Conservation (phyloP, 495 filamentous ascomycete species). For the Alectoria sarmentosa region DNA sequence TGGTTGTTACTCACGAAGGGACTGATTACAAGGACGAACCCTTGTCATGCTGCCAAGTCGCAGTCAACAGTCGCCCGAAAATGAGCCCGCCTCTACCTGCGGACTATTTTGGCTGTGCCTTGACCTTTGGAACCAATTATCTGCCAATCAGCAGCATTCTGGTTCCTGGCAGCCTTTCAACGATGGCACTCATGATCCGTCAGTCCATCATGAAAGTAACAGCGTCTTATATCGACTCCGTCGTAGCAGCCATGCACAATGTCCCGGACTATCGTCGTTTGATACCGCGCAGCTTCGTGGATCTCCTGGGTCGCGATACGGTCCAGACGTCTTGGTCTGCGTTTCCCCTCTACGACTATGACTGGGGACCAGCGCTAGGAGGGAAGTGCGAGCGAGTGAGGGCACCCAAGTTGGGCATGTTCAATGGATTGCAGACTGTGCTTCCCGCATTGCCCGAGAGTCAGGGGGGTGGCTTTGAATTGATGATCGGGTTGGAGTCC, state of each 20-base stretch:
- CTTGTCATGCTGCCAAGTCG: slow-evolving; percentile 4
- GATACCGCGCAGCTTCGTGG: neutral
- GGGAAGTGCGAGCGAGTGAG: neutral
- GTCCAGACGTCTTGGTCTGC: slow-evolving; percentile 5
- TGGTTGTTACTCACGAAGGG: neutral
- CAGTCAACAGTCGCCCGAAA: neutral
- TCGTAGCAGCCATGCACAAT: neutral
- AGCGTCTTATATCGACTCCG: neutral
- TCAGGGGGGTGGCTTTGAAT: slow-evolving; percentile 1
- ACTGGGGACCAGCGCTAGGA: slow-evolving; percentile 1
- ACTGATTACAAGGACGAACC: slow-evolving; percentile 7
- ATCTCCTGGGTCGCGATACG: neutral
- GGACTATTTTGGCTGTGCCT: neutral
- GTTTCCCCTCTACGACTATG: neutral
- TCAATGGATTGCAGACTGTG: slow-evolving; percentile 1
- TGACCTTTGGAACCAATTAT: neutral
- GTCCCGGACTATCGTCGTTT: neutral
- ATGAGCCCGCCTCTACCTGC: neutral
- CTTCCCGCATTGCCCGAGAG: slow-evolving; percentile 1
- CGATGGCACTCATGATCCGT: slow-evolving; percentile 1
- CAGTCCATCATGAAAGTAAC: slow-evolving; percentile 4
- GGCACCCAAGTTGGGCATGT: neutral
- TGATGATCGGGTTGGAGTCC: neutral
- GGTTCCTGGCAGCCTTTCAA: neutral
- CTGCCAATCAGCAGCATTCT: neutral